Evolutionary conservation across 176 grass and related monocot species (phyloP).

Genomic region (Oryza australiensis): DNA sequence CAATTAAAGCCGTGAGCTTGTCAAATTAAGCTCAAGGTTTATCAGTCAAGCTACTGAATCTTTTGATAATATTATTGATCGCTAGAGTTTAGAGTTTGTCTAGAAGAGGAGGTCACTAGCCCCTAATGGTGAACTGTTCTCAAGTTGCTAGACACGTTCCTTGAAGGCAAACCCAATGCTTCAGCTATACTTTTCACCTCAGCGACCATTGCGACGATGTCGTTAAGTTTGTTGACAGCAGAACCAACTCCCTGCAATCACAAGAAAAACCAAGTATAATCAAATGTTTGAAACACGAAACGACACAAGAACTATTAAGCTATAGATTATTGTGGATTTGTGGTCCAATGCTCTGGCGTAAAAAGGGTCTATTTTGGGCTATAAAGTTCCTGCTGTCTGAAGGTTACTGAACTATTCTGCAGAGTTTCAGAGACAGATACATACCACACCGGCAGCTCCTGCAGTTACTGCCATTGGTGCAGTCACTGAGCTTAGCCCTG

Average conservation of each 20-base stretch:
- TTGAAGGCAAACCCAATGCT: slow-evolving; percentile 46
- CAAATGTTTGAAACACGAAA: not conserved
- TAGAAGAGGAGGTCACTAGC: not conserved
- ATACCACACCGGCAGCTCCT: slow-evolving; percentile 90
- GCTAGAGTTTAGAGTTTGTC: not conserved
- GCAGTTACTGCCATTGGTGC: slow-evolving; percentile 86
- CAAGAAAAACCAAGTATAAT: not conserved
- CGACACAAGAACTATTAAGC: not conserved
- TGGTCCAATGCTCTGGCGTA: not conserved
- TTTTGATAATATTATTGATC: slow-evolving; percentile 10
- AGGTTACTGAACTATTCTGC: not conserved
- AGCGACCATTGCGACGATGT: slow-evolving; percentile 76
- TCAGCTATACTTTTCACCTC: slow-evolving; percentile 76
- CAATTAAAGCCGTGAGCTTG: too few species aligned
- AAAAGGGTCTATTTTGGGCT: not conserved
- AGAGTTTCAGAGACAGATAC: slow-evolving; percentile 16
- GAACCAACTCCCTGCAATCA: slow-evolving; percentile 76
- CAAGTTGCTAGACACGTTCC: slow-evolving; percentile 31
- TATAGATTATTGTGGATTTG: not conserved
- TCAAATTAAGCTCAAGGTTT: too few species aligned
- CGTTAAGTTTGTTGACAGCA: slow-evolving; percentile 72
- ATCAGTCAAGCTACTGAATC: not conserved
- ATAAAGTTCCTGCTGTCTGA: not conserved
- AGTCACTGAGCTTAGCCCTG: slow-evolving; percentile 86
- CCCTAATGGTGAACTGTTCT: slow-evolving; percentile 44